Percentiles rank a stretch among this genome's conserved stretches.
Evolutionary conservation across 2,329 filamentous ascomycete genomes (phyloP).

Genomic region (Polychaeton citri): DNA sequence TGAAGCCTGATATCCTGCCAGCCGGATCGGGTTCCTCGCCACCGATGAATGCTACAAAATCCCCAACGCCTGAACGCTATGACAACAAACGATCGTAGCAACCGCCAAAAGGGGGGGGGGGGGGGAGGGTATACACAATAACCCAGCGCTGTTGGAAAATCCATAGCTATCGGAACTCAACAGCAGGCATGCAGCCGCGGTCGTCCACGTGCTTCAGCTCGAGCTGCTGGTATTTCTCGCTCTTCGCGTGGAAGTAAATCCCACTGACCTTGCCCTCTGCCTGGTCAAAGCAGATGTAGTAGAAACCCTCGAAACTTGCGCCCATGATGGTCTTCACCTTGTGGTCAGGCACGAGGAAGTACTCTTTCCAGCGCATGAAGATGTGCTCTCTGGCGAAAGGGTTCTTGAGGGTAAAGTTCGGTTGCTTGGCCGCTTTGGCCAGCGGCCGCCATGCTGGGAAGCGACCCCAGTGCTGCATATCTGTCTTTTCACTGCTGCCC

Average conservation of each 20-base stretch:
- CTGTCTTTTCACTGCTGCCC: constrained; percentile 84
- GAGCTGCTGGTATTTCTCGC: constrained; percentile 95
- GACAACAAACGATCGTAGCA: too few relatives aligned
- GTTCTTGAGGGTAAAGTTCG: constrained; percentile 50
- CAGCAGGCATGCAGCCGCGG: constrained; percentile 65
- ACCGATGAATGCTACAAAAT: too few relatives aligned
- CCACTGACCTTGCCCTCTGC: constrained; percentile 72
- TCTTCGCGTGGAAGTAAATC: constrained; percentile 96
- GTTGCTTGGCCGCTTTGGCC: constrained; percentile 45
- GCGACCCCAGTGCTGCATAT: constrained; percentile 83
- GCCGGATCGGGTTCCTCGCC: too few relatives aligned
- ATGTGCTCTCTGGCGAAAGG: constrained; percentile 72
- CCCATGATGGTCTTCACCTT: constrained; percentile 80
- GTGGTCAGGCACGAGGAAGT: constrained; percentile 92
- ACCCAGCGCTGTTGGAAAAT: too few relatives aligned
- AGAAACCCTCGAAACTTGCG: constrained; percentile 96
- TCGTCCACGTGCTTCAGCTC: constrained; percentile 82
- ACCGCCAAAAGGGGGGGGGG: too few relatives aligned
- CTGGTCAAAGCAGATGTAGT: constrained; percentile 98
- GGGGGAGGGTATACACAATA: too few relatives aligned
- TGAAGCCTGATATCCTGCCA: too few relatives aligned
- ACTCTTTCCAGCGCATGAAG: constrained; percentile 99
- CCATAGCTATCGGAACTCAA: constrained; percentile 65
- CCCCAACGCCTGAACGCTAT: too few relatives aligned
- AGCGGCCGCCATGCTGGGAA: constrained; percentile 79